phyloP scores from a whole-genome alignment of 2,329 filamentous ascomycete species.

The Exophiala oligosperma region DNA sequence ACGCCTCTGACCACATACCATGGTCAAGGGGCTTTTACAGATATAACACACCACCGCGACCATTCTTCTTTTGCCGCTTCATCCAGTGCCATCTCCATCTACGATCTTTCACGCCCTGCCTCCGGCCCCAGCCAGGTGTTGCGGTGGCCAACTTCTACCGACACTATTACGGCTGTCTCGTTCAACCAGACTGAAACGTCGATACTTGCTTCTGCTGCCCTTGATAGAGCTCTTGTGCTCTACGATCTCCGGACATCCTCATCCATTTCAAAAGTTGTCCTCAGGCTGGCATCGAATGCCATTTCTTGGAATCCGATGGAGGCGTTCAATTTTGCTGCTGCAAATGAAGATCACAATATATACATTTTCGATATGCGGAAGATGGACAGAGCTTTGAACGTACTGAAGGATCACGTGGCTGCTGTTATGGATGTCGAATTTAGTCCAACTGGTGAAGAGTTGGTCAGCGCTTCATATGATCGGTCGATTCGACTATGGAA shows the following conservation, averaged over 20 bases:
- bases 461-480: slow-evolving; percentile 87
- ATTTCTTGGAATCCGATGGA: slow-evolving; percentile 96
- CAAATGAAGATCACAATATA: slow-evolving; percentile 91
- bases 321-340: slow-evolving; percentile 90
- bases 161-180: slow-evolving; percentile 83
- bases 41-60: slow-evolving; percentile 77
- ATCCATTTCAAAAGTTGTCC: slow-evolving; percentile 75
- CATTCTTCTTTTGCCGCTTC: slow-evolving; percentile 75
- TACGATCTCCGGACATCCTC: slow-evolving; percentile 89
- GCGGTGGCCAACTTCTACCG: slow-evolving; percentile 81
- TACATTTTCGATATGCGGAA: slow-evolving; percentile 95
- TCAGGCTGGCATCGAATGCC: slow-evolving; percentile 80
- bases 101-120: slow-evolving; percentile 79
- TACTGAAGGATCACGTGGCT: slow-evolving; percentile 84
- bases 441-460: slow-evolving; percentile 88
- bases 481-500: slow-evolving; percentile 85
- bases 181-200: slow-evolving; percentile 96
- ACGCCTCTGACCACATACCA: slow-evolving; percentile 83
- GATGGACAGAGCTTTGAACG: slow-evolving; percentile 81
- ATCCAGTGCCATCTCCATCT: slow-evolving; percentile 78
- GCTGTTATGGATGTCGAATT: slow-evolving; percentile 98
- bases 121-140: slow-evolving; percentile 77
- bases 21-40: slow-evolving; percentile 78
- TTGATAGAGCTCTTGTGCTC: slow-evolving; percentile 81
- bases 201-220: slow-evolving; percentile 79